phyloP scores from a whole-genome alignment of 2,329 filamentous ascomycete genomes.

The Exutisphaerella laricina region DNA sequence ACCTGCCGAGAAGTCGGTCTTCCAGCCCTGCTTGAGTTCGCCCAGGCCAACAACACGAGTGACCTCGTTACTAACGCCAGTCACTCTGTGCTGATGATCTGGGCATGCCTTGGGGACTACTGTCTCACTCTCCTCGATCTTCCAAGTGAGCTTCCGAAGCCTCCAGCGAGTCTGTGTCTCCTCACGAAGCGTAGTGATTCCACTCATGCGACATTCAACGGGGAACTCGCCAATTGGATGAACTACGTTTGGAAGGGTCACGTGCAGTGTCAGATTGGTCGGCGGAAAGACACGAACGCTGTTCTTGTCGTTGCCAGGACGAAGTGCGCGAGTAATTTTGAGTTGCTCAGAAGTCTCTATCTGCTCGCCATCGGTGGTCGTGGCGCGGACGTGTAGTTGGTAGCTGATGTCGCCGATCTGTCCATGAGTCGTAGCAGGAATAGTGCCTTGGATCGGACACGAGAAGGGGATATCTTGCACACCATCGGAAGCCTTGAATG shows the following conservation, averaged over 20 bases:
- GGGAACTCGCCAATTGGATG: slow-evolving; percentile 80
- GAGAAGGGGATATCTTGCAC: slow-evolving; percentile 83
- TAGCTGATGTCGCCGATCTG: slow-evolving; percentile 70
- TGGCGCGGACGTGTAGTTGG: slow-evolving; percentile 63
- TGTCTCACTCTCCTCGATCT: slow-evolving; percentile 81
- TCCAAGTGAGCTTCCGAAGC: slow-evolving; percentile 86
- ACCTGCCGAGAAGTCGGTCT: slow-evolving; percentile 64
- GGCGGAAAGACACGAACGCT: slow-evolving; percentile 93
- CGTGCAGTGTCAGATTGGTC: slow-evolving; percentile 83
- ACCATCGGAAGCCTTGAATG: slow-evolving; percentile 45
- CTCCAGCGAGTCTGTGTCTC: slow-evolving; percentile 76
- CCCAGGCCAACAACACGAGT: slow-evolving; percentile 72
- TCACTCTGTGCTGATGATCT: slow-evolving; percentile 66
- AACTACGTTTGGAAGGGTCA: slow-evolving; percentile 75
- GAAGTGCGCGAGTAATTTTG: slow-evolving; percentile 71
- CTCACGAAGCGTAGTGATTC: slow-evolving; percentile 67
- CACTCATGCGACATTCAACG: slow-evolving; percentile 74
- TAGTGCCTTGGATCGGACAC: slow-evolving; percentile 72
- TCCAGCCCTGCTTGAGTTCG: slow-evolving; percentile 85
- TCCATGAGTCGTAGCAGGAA: slow-evolving; percentile 78
- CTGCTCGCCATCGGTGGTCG: slow-evolving; percentile 55
- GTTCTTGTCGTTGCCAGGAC: slow-evolving; percentile 74
- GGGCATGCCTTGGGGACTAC: slow-evolving; percentile 73
- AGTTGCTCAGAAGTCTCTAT: slow-evolving; percentile 64
- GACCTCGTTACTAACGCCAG: slow-evolving; percentile 68